phyloP scores from a whole-genome alignment of 1,284 basidiomycete genomes.

The Moesziomyces globuligerus region DNA sequence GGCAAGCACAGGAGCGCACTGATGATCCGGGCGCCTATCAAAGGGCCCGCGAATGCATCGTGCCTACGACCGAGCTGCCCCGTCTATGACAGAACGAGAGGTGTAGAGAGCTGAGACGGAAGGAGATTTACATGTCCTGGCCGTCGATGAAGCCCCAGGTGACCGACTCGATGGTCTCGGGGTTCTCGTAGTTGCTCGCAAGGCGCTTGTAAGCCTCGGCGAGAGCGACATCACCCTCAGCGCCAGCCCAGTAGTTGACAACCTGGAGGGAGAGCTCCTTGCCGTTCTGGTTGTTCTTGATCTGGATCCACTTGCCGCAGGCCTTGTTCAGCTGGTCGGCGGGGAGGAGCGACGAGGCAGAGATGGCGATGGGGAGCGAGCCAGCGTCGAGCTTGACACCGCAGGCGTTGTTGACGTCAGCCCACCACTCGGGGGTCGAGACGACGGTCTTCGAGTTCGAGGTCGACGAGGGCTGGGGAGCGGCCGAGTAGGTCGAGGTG shows the following conservation, averaged over 20 bases:
- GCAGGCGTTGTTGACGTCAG: slow-evolving; percentile 36
- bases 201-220: slow-evolving; percentile 47
- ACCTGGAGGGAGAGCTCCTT: slow-evolving; percentile 54
- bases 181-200: slow-evolving; percentile 40
- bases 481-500: slow-evolving; percentile 16
- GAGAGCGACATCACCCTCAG: slow-evolving; percentile 42
- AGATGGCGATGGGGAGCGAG: slow-evolving; percentile 51
- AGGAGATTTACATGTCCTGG: slow-evolving; percentile 42
- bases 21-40: slow-evolving; percentile 1
- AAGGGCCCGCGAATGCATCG: slow-evolving; percentile 7
- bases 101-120: not conserved
- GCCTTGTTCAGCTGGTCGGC: slow-evolving; percentile 40
- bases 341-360: slow-evolving; percentile 32
- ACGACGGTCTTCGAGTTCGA: slow-evolving; percentile 42
- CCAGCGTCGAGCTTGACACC: slow-evolving; percentile 25
- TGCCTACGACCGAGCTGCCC: slow-evolving; percentile 27
- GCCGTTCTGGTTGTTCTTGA: slow-evolving; percentile 56
- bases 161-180: slow-evolving; percentile 46
- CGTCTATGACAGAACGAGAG: slow-evolving; percentile 6
- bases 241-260: slow-evolving; percentile 38
- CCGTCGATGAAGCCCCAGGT: slow-evolving; percentile 57
- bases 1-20: slow-evolving; percentile 13
- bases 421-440: slow-evolving; percentile 50
- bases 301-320: slow-evolving; percentile 57
- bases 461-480: slow-evolving; percentile 39